Evolutionary conservation across 2,329 filamentous ascomycete species (phyloP).

Genomic region (Beauveria rudraprayagi): DNA sequence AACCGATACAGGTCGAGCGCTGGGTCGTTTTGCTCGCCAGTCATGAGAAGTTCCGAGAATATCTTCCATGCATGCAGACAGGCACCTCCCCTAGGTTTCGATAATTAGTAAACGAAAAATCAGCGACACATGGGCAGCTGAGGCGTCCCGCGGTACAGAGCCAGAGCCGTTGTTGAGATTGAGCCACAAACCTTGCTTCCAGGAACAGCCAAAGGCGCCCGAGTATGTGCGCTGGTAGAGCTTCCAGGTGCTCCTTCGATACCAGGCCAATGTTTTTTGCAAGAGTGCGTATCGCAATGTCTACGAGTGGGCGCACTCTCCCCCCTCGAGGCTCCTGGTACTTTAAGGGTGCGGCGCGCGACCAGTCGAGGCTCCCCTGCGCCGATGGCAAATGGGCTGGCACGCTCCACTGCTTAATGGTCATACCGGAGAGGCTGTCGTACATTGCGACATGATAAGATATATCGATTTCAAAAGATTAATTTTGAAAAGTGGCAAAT

Average conservation of each 20-base stretch:
- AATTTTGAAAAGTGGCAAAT: background rate
- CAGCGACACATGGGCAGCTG: background rate
- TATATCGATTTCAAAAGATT: background rate
- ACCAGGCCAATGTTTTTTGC: slow-evolving; percentile 30
- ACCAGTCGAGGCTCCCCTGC: slow-evolving; percentile 26
- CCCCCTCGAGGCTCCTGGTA: slow-evolving; percentile 14
- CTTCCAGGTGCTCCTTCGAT: slow-evolving; percentile 25
- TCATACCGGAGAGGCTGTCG: slow-evolving; percentile 26
- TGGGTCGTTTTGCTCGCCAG: slow-evolving; percentile 24
- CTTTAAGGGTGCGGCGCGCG: slow-evolving; percentile 23
- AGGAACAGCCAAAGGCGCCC: slow-evolving; percentile 33
- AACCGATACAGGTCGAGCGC: slow-evolving; percentile 31
- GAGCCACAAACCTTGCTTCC: slow-evolving; percentile 28
- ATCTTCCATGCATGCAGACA: slow-evolving; percentile 34
- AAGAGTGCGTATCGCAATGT: slow-evolving; percentile 31
- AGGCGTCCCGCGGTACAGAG: too few relatives aligned
- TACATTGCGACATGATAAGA: slow-evolving; percentile 21
- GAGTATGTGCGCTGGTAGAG: slow-evolving; percentile 26
- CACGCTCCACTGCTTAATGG: slow-evolving; percentile 30
- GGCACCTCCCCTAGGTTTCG: background rate
- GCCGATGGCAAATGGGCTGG: slow-evolving; percentile 19
- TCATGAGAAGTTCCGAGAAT: slow-evolving; percentile 27
- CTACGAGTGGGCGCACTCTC: slow-evolving; percentile 29
- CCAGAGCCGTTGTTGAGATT: background rate
- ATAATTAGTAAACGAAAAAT: background rate